phyloP scores from a whole-genome alignment of 2,329 filamentous ascomycete species.

The Ceratocystiopsis sp. region DNA sequence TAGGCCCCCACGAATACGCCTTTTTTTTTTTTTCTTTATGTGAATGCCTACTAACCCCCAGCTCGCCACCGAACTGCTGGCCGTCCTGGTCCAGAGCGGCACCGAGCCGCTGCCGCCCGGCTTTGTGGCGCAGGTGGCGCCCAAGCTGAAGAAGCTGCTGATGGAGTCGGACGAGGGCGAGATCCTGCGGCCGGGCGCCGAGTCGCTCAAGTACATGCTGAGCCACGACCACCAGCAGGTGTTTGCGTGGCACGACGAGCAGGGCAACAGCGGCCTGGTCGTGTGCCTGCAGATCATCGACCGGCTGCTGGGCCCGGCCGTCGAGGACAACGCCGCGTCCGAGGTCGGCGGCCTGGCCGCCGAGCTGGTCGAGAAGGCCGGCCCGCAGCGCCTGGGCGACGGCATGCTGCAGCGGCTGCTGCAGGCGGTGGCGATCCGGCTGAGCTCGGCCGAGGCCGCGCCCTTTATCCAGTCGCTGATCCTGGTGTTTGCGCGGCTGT shows the following conservation, averaged over 20 bases:
- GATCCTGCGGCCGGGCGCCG: slow-evolving; percentile 69
- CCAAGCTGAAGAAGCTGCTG: slow-evolving; percentile 69
- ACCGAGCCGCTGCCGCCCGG: slow-evolving; percentile 72
- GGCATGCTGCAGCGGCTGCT: slow-evolving; percentile 69
- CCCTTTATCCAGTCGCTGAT: slow-evolving; percentile 93
- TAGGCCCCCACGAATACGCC: too few relatives aligned
- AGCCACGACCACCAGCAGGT: slow-evolving; percentile 81
- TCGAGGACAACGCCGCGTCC: slow-evolving; percentile 90
- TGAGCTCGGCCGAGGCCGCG: slow-evolving; percentile 68
- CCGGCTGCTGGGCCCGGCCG: slow-evolving; percentile 61
- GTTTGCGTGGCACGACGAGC: slow-evolving; percentile 68
- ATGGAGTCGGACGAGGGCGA: slow-evolving; percentile 77
- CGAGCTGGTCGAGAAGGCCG: slow-evolving; percentile 88
- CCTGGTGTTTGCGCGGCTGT: slow-evolving; percentile 82
- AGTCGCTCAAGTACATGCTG: slow-evolving; percentile 77
- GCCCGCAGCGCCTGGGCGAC: slow-evolving; percentile 75
- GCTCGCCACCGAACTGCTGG: slow-evolving; percentile 60
- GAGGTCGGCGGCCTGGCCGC: slow-evolving; percentile 90
- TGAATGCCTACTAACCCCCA: too few relatives aligned
- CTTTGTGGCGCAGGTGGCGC: slow-evolving; percentile 71
- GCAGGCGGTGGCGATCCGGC: slow-evolving; percentile 68
- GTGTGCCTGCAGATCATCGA: slow-evolving; percentile 85
- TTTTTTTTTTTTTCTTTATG: too few relatives aligned
- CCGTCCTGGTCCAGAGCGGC: slow-evolving; percentile 65
- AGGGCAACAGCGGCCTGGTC: slow-evolving; percentile 69